phyloP scores from a whole-genome alignment of 257 asterid species.

The Lavandula angustifolia region DNA sequence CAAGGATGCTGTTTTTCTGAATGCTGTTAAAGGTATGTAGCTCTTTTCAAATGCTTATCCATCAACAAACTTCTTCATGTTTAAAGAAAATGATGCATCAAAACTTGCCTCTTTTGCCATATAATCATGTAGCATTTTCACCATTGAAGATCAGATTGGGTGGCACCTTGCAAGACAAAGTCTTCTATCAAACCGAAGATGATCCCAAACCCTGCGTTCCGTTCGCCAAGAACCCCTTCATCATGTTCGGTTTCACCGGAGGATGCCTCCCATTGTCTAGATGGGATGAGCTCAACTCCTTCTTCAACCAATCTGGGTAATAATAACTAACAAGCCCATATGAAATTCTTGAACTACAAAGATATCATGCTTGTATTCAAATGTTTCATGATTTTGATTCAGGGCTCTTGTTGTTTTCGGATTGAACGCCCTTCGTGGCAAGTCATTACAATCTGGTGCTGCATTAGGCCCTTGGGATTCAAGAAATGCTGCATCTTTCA shows the following conservation, averaged over 20 bases:
- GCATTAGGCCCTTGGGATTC: slow-evolving; percentile 70
- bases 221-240: slow-evolving; percentile 49
- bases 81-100: slow-evolving; percentile 26
- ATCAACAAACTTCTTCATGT: slow-evolving; percentile 7
- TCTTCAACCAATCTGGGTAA: slow-evolving; percentile 73
- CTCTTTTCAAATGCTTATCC: slow-evolving; percentile 6
- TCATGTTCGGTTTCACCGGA: slow-evolving; percentile 57
- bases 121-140: slow-evolving; percentile 65
- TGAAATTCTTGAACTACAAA: neutral
- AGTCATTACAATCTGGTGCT: slow-evolving; percentile 34
- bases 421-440: slow-evolving; percentile 70
- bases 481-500: slow-evolving; percentile 59
- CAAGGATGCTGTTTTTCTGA: slow-evolving; percentile 52
- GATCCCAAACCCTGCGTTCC: slow-evolving; percentile 51
- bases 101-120: slow-evolving; percentile 9
- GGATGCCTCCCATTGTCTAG: slow-evolving; percentile 81
- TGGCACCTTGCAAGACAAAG: slow-evolving; percentile 83
- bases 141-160: slow-evolving; percentile 88
- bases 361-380: neutral
- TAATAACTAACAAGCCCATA: neutral
- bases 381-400: slow-evolving; percentile 21
- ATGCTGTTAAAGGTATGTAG: slow-evolving; percentile 71
- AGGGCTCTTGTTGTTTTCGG: slow-evolving; percentile 73
- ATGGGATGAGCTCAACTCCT: slow-evolving; percentile 79
- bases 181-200: slow-evolving; percentile 62